phyloP scores from a whole-genome alignment of 1,284 basidiomycete genomes.

The Stygiomarasmius scandens region DNA sequence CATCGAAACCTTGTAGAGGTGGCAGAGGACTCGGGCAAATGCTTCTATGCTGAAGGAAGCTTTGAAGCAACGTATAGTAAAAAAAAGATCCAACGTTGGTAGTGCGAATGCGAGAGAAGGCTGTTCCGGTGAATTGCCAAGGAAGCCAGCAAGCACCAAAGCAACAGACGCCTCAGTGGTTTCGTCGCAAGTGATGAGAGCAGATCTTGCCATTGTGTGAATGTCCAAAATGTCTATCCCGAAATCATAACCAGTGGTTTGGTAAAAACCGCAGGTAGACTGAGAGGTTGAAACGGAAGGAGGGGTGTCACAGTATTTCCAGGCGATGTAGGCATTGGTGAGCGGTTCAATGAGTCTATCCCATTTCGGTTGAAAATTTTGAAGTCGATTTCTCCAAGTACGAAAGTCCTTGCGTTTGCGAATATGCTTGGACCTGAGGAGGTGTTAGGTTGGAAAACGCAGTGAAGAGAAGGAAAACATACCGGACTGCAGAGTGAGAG shows the following conservation, averaged over 20 bases:
- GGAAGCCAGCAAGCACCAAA: conserved; percentile 6
- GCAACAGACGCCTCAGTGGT: neutral
- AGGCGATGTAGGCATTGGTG: neutral
- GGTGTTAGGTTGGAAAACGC: no score
- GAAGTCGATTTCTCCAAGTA: neutral
- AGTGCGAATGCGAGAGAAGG: conserved; percentile 31
- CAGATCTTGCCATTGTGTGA: neutral
- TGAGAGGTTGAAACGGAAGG: neutral
- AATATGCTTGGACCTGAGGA: no score
- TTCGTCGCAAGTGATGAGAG: neutral
- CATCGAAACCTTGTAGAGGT: conserved; percentile 29
- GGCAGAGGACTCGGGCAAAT: conserved; percentile 34
- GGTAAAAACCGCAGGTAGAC: neutral
- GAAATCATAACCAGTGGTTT: neutral
- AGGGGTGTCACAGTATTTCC: neutral
- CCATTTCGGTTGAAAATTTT: neutral
- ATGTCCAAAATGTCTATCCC: neutral
- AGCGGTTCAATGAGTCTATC: neutral
- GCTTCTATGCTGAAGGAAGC: conserved; percentile 36
- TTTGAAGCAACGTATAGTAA: conserved; percentile 21
- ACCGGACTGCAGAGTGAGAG: no score
- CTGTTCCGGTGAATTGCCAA: conserved; percentile 16
- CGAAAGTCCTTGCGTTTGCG: neutral
- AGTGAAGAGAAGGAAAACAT: no score
- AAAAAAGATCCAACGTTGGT: conserved; percentile 33